Percentiles rank a stretch among this genome's conserved stretches.
These are phyloP conservation scores for Diddensiella caesifluorescens DNA, from an alignment of 805 yeast species.

Conservation along the genomic window DNA sequence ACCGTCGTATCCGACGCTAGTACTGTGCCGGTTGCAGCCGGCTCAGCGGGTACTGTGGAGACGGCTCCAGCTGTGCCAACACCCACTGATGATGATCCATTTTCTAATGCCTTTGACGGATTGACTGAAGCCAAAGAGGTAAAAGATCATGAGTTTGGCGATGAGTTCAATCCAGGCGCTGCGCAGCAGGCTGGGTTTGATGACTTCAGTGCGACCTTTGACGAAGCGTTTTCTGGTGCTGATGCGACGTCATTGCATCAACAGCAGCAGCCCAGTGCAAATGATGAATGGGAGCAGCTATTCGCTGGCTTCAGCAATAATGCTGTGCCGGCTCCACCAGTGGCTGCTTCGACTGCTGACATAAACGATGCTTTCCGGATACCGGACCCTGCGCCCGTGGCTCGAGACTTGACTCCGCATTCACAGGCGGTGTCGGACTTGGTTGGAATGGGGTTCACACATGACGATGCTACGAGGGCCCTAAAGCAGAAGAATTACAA, in stretches of 20 bases:
- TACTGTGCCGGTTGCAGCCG: not conserved
- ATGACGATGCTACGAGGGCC: constrained; percentile 61
- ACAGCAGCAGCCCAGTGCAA: constrained; percentile 23
- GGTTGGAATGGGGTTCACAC: constrained; percentile 83
- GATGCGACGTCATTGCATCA: constrained; percentile 4
- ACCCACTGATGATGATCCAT: constrained; percentile 26
- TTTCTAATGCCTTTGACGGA: constrained; percentile 43
- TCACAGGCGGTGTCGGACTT: constrained; percentile 67
- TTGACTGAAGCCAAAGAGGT: constrained; percentile 39
- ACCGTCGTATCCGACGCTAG: not conserved
- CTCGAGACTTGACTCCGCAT: constrained; percentile 28
- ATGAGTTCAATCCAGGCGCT: constrained; percentile 18
- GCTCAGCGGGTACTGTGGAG: no score
- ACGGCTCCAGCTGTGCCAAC: constrained; percentile 5
- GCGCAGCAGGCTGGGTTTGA: constrained; percentile 11
- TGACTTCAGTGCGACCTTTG: constrained; percentile 22
- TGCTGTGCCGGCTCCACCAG: constrained; percentile 13
- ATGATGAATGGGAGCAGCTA: constrained; percentile 90
- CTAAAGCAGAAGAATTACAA: constrained; percentile 66
- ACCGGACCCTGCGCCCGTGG: constrained; percentile 13
- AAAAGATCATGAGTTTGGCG: constrained; percentile 27
- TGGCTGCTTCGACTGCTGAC: constrained; percentile 13
- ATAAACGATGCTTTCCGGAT: constrained; percentile 21
- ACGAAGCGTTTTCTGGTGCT: constrained; percentile 13
- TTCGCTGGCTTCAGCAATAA: constrained; percentile 75